These are phyloP conservation scores for Pulveroboletus sp. DNA, from an alignment of 768 basidiomycete genomes.

Conservation along the genomic window DNA sequence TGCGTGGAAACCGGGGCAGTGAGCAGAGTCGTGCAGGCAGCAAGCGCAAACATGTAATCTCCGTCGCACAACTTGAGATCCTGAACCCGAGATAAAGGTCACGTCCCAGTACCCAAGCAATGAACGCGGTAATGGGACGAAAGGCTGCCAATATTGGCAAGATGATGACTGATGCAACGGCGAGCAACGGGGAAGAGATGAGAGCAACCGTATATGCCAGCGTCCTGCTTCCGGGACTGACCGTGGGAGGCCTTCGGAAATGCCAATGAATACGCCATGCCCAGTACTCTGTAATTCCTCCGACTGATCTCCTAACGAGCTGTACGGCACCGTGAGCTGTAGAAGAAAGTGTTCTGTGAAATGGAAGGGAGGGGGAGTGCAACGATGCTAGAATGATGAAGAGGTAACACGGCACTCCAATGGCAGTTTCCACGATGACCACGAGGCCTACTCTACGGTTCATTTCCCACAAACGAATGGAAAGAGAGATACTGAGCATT, in stretches of 20 bases:
- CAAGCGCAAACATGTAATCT: neutral
- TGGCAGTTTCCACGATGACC: constrained; percentile 6
- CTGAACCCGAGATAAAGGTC: neutral
- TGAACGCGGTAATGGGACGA: neutral
- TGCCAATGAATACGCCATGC: neutral
- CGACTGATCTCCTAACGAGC: neutral
- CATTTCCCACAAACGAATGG: constrained; percentile 13
- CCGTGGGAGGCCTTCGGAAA: neutral
- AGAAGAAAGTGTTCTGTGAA: constrained; percentile 17
- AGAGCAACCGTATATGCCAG: neutral
- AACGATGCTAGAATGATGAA: constrained; percentile 16
- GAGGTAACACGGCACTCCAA: constrained; percentile 15
- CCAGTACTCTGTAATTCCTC: constrained; percentile 2
- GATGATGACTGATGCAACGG: neutral
- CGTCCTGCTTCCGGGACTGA: neutral
- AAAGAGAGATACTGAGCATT: constrained; percentile 16
- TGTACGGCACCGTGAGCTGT: constrained; percentile 1
- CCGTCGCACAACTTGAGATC: neutral
- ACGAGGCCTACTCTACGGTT: constrained; percentile 6
- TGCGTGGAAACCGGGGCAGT: neutral
- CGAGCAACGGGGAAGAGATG: constrained; percentile 1
- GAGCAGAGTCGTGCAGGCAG: neutral
- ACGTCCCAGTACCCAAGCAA: neutral
- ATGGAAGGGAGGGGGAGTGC: constrained; percentile 12
- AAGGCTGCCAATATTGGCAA: neutral